Conservation (phyloP, 768 basidiomycete genomes). For the Podaxis sp. region DNA sequence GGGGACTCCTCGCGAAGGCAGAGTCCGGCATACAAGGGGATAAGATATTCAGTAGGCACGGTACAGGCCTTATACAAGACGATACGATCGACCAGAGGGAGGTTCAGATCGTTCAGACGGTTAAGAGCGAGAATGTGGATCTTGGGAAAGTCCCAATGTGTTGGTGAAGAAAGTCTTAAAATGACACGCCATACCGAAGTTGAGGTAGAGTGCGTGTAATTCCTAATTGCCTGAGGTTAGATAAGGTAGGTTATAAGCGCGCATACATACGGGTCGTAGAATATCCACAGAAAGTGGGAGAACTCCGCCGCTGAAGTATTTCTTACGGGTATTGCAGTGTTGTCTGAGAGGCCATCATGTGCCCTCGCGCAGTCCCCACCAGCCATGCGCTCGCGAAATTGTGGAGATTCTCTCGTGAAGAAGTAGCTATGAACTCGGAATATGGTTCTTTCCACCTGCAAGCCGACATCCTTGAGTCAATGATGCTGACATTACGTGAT, state of each 20-base stretch:
- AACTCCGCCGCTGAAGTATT: slow-evolving; percentile 49
- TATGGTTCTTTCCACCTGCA: slow-evolving; percentile 43
- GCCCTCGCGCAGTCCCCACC: slow-evolving; percentile 26
- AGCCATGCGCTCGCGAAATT: slow-evolving; percentile 36
- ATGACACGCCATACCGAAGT: slow-evolving; percentile 7
- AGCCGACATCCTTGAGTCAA: background rate
- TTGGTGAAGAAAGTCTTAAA: slow-evolving; percentile 1
- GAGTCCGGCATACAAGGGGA: slow-evolving; percentile 53
- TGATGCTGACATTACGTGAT: background rate
- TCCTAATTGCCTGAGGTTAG: slow-evolving; percentile 19
- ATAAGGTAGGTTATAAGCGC: background rate
- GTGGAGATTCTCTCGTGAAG: slow-evolving; percentile 49
- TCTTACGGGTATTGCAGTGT: slow-evolving; percentile 38
- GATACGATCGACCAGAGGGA: slow-evolving; percentile 54
- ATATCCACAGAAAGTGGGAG: slow-evolving; percentile 57
- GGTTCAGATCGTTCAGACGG: slow-evolving; percentile 43
- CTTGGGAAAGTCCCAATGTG: slow-evolving; percentile 52
- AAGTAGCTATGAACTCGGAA: slow-evolving; percentile 57
- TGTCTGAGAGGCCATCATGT: slow-evolving; percentile 32
- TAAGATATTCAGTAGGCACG: slow-evolving; percentile 46
- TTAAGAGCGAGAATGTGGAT: slow-evolving; percentile 53
- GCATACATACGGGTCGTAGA: slow-evolving; percentile 57
- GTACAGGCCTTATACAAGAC: slow-evolving; percentile 51
- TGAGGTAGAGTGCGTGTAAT: slow-evolving; percentile 22
- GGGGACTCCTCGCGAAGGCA: slow-evolving; percentile 53